A percentile compares a stretch with the other conserved stretches of the same genome.
Evolutionary conservation across 306 rosid genomes (phyloP).

Genomic region (Rosa lucieae): DNA sequence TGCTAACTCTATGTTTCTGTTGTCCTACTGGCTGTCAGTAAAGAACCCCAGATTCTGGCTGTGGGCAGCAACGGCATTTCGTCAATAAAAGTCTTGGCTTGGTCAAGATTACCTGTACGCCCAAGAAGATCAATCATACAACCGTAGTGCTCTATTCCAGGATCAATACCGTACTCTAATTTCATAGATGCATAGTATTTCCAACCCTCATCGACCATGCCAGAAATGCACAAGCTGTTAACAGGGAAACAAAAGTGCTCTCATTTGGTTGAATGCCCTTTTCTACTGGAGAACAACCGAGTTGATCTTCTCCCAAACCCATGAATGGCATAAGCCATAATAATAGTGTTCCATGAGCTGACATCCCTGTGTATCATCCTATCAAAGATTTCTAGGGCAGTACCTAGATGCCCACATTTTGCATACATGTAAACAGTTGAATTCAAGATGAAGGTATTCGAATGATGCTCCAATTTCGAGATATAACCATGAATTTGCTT

Average conservation of each 20-base stretch:
- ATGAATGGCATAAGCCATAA: slow-evolving; percentile 64
- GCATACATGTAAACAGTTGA: slow-evolving; percentile 51
- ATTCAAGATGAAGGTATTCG: slow-evolving; percentile 47
- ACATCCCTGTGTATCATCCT: slow-evolving; percentile 40
- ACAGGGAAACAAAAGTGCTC: slow-evolving; percentile 55
- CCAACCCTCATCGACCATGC: slow-evolving; percentile 53
- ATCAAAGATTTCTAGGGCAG: slow-evolving; percentile 39
- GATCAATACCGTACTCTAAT: slow-evolving; percentile 40
- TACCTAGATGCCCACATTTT: slow-evolving; percentile 43
- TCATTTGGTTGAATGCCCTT: slow-evolving; percentile 41
- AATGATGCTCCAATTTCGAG: slow-evolving; percentile 31
- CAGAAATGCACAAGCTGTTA: slow-evolving; percentile 54
- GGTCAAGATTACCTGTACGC: slow-evolving; percentile 38
- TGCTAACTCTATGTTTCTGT: slow-evolving; percentile 47
- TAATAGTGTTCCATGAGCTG: slow-evolving; percentile 52
- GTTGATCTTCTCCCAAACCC: slow-evolving; percentile 46
- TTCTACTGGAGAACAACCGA: slow-evolving; percentile 36
- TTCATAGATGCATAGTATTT: slow-evolving; percentile 44
- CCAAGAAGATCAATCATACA: slow-evolving; percentile 61
- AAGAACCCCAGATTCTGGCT: slow-evolving; percentile 63
- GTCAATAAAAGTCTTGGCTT: slow-evolving; percentile 48
- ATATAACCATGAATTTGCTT: slow-evolving; percentile 53
- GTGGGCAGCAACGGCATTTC: slow-evolving; percentile 48
- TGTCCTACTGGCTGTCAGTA: slow-evolving; percentile 51
- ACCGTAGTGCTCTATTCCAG: slow-evolving; percentile 60